Conservation (phyloP, 495 filamentous ascomycete genomes). For the Aspergillus steynii region DNA sequence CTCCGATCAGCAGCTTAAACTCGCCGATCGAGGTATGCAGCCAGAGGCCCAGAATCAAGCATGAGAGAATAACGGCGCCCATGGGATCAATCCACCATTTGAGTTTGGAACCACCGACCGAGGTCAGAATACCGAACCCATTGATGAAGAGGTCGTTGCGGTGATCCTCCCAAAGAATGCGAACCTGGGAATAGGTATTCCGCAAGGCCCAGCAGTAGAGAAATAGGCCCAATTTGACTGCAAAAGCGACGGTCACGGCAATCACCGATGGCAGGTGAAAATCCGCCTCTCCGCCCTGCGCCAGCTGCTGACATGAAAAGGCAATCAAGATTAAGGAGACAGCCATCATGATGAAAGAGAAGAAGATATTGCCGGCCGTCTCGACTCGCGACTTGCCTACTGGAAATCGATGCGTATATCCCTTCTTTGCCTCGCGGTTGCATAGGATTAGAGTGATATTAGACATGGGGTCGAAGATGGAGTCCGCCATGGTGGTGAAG, state of each 20-base stretch:
- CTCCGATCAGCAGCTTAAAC: slow-evolving; percentile 86
- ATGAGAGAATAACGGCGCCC: slow-evolving; percentile 82
- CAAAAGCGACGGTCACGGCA: slow-evolving; percentile 78
- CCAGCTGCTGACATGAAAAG: slow-evolving; percentile 73
- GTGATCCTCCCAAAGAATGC: slow-evolving; percentile 91
- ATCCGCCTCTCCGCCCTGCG: slow-evolving; percentile 35
- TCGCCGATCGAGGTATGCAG: slow-evolving; percentile 82
- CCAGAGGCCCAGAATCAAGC: slow-evolving; percentile 78
- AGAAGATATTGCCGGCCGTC: slow-evolving; percentile 93
- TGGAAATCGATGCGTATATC: slow-evolving; percentile 84
- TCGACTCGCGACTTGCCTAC: slow-evolving; percentile 93
- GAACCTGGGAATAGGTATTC: slow-evolving; percentile 84
- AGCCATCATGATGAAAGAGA: slow-evolving; percentile 93
- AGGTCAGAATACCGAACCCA: slow-evolving; percentile 86
- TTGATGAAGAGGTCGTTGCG: slow-evolving; percentile 86
- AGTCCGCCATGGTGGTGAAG: slow-evolving; percentile 97
- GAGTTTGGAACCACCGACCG: slow-evolving; percentile 80
- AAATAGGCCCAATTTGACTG: slow-evolving; percentile 80
- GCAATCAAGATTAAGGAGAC: slow-evolving; percentile 91
- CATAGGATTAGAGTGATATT: slow-evolving; percentile 86
- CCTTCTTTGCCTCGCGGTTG: slow-evolving; percentile 81
- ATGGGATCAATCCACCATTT: slow-evolving; percentile 94
- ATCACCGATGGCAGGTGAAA: slow-evolving; percentile 87
- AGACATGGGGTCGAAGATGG: slow-evolving; percentile 92
- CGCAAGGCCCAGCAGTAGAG: slow-evolving; percentile 89